Evolutionary conservation across 2,329 filamentous ascomycete species (phyloP).

Genomic region (Septoria petroselini): DNA sequence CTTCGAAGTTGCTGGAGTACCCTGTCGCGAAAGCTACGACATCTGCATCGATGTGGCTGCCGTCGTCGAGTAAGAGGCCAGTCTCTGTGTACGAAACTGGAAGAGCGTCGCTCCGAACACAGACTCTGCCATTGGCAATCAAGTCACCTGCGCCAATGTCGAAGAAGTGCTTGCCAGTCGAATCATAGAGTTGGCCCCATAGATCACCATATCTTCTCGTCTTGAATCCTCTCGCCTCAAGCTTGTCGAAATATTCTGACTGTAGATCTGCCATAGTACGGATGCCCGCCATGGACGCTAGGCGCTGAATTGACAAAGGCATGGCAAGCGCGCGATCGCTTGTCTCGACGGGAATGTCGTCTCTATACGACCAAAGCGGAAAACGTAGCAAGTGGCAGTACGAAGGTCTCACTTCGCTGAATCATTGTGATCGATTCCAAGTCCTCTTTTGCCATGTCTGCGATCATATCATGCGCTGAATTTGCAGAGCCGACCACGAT

Average conservation of each 20-base stretch:
- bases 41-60: conserved; percentile 43
- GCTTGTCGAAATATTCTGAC: conserved; percentile 40
- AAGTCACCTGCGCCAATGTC: conserved; percentile 45
- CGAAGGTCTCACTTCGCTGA: conserved; percentile 39
- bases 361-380: conserved; percentile 23
- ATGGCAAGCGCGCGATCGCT: conserved; percentile 27
- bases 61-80: conserved; percentile 45
- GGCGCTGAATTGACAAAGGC: conserved; percentile 31
- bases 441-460: conserved; percentile 45
- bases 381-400: conserved; percentile 30
- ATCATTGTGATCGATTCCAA: conserved; percentile 43
- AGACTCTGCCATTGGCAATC: conserved; percentile 46
- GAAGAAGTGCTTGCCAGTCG: conserved; percentile 48
- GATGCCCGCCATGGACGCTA: conserved; percentile 35
- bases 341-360: conserved; percentile 11
- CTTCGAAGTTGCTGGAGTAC: conserved; percentile 43
- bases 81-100: conserved; percentile 37
- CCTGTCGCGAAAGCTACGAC: conserved; percentile 49
- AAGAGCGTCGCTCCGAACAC: conserved; percentile 43
- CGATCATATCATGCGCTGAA: conserved; percentile 48
- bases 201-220: conserved; percentile 40
- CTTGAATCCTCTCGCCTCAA: conserved; percentile 43
- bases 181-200: conserved; percentile 40
- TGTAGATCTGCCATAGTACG: conserved; percentile 35
- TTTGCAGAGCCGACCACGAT: conserved; percentile 49